Evolutionary conservation across 1,284 basidiomycete genomes (phyloP), one percentile per base, ranked within the genome.

Genomic region (Microbotryomycetes sp.): DNA sequence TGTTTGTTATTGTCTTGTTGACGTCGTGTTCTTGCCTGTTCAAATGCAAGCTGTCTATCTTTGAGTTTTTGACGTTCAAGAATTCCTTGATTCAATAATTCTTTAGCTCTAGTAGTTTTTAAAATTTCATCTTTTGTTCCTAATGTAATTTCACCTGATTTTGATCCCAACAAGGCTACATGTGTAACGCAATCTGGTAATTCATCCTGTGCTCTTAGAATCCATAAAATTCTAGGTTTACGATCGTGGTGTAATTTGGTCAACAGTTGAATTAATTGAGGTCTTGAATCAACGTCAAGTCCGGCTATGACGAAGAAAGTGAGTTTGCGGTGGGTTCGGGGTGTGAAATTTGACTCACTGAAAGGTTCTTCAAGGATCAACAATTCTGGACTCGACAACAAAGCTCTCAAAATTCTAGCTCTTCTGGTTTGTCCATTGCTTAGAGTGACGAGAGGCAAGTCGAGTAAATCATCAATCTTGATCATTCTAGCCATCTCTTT

Each of bases 371-470:
- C 91, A 15, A 96, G 78, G 2, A 94, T 75, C 23, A 94, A 74
- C 52, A 96, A 68, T 62, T 84, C 81, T 0, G 90, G 88, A 47
- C 81, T 79, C 19, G 77, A 79, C 47, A 97, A 75, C 9, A 97
- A 75, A 0, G 89, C 88, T 66, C 84, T 84, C 3, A 89, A 80
- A 50, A 98, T 89, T 54, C 92, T 80, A 4, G 92, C 92, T 26
- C 91, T 78, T 42, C 94, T 77, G 23, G 87, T 96, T 78, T 98
- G 94, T 0, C 94, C 94, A 69, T 94, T 94, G 65, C 87, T 90
- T 54, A 97, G 75, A 0, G 88, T 87, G 6, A 94, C 80, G 19
- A 87, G 76, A 0, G 92, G 92, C 5, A 92, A 71, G 71, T 92
- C 86, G n/a, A 94, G 77, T 42, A 92, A 81, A 28, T 12, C 60